Base-by-base conservation (phyloP, 495 filamentous ascomycete genomes). In the Hyphodiscus hymeniophilus region DNA sequence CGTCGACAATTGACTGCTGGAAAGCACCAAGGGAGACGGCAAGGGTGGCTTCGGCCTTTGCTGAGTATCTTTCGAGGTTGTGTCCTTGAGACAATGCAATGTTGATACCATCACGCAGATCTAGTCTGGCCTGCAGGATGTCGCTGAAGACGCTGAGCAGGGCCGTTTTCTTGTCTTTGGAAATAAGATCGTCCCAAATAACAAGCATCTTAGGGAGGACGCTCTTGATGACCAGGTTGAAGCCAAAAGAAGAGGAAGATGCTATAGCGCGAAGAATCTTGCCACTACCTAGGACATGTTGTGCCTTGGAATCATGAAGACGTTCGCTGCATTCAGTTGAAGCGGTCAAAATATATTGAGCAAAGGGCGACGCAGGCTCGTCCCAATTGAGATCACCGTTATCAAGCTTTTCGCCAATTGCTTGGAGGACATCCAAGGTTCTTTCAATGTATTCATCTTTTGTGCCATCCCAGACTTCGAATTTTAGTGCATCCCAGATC, bases 391-490 rank as follows among this genome's bases (percentile, higher is more conserved):
- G 11, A 1, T 8, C 7, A 4, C 16, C 16, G 11, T 4, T 28
- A 10, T 38, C 39, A 7, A 61, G 18, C 3, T 24, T 35, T 33
- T 54, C 56, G 0, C 69, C 60, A 13, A 75, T 66, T 34, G 66
- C 59, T 5, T 61, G 55, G 26, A 79, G 60, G 16, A 74, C 68
- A 4, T 71, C 62, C 6, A 75, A 53, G 7, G 74, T 69, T 3
- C 60, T 67, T 34, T 69, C 60, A 12, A 75, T 71, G 5, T 62
- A 69, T 20, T 76, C 73, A 38, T 70, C 68, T 23, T 71, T 63
- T 42, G 74, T 71, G 4, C 73, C 73, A 38, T 77, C 77, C 39
- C 70, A 71, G n/a, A 79, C 67, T 44, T 79, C 75, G 47, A 75
- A 79, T 51, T 79, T 77, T 34, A 79, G 64, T 1, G 68, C 67